Evolutionary conservation across 768 basidiomycete genomes (phyloP).

Genomic region (Podaxis sp.): DNA sequence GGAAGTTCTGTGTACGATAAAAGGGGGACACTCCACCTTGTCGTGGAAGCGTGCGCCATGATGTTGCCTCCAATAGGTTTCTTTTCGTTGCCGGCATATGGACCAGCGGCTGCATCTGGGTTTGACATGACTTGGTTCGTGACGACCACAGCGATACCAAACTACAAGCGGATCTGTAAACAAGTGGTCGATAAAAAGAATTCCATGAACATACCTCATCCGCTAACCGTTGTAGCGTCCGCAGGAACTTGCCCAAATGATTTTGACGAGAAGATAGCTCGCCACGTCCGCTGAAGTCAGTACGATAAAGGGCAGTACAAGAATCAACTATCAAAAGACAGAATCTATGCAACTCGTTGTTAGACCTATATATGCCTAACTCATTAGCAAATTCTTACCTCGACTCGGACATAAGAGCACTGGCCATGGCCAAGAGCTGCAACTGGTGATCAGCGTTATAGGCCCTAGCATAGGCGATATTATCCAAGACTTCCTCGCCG

Average conservation of each 20-base stretch:
- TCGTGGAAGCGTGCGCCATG: constrained; percentile 98
- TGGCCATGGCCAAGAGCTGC: constrained; percentile 84
- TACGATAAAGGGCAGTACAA: constrained; percentile 91
- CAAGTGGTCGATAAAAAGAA: constrained; percentile 17
- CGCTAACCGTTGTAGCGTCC: constrained; percentile 89
- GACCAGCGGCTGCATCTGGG: constrained; percentile 90
- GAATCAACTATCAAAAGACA: constrained; percentile 96
- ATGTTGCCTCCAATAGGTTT: constrained; percentile 99
- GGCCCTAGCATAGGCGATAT: constrained; percentile 96
- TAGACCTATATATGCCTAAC: constrained; percentile 3
- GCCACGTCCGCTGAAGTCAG: constrained; percentile 93
- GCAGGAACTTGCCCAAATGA: constrained; percentile 93
- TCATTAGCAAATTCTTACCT: constrained; percentile 51
- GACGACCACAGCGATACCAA: constrained; percentile 95
- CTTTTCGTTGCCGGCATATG: constrained; percentile 88
- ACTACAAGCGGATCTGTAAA: constrained; percentile 47
- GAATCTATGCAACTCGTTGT: constrained; percentile 57
- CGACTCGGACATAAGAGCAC: constrained; percentile 99
- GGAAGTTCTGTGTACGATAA: constrained; percentile 8
- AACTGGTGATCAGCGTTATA: constrained; percentile 99
- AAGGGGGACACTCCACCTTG: constrained; percentile 55
- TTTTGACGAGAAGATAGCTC: constrained; percentile 94
- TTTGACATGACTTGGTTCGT: constrained; percentile 99
- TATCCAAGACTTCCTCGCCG: constrained; percentile 97
- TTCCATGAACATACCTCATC: constrained; percentile 70